These are phyloP conservation scores for Fremontodendron californicum DNA, from an alignment of 345 rosid species.

Conservation along the genomic window DNA sequence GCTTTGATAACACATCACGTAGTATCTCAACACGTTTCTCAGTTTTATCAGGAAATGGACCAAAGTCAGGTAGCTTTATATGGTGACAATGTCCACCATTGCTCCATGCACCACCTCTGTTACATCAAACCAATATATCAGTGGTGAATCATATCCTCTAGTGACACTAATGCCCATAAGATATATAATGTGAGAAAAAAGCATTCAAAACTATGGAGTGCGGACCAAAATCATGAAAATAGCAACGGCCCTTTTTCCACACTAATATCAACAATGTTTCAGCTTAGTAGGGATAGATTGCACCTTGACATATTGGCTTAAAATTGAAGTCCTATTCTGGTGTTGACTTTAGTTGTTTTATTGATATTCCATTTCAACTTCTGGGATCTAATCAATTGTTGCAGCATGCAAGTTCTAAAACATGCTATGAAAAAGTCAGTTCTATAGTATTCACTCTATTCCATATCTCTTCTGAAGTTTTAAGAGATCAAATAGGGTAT, in stretches of 20 bases:
- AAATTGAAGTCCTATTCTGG: background rate
- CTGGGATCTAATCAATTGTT: background rate
- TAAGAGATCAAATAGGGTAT: background rate
- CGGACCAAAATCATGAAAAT: background rate
- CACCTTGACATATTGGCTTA: background rate
- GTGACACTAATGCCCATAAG: background rate
- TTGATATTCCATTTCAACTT: background rate
- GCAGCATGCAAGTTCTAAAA: background rate
- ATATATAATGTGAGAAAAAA: background rate
- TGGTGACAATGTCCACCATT: conserved; percentile 17
- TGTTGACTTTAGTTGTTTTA: background rate
- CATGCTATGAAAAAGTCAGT: background rate
- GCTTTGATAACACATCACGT: conserved; percentile 26
- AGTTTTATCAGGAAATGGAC: conserved; percentile 22
- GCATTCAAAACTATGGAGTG: background rate
- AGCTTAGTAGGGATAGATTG: background rate
- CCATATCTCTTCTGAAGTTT: background rate
- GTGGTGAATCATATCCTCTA: background rate
- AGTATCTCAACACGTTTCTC: conserved; percentile 28
- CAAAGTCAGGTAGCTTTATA: conserved; percentile 39
- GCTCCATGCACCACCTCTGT: conserved; percentile 60
- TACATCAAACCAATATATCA: background rate
- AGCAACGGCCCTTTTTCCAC: background rate
- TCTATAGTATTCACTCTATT: background rate
- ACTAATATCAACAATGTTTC: background rate